A percentile compares a stretch with the other conserved stretches of the same genome.
phyloP scores from a whole-genome alignment of 352 stramenopile genomes.

The Phytophthora pseudosyringae region DNA sequence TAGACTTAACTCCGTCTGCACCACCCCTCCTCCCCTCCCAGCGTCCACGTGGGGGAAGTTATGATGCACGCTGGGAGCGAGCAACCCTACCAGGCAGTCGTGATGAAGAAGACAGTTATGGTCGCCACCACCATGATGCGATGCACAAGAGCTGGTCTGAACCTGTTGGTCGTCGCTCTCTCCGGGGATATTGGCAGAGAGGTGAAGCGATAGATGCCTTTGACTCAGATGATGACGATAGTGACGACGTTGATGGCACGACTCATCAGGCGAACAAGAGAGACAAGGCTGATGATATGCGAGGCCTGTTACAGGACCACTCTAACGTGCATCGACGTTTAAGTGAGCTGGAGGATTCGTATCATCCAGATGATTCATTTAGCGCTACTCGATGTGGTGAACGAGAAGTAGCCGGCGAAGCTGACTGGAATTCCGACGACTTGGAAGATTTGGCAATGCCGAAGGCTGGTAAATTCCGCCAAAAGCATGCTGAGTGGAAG shows the following conservation, averaged over 20 bases:
- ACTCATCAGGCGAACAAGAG: neutral
- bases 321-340: conserved; percentile 15
- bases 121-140: conserved; percentile 4
- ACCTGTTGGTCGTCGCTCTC: conserved; percentile 8
- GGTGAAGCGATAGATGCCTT: conserved; percentile 1
- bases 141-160: conserved; percentile 36
- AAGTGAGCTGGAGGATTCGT: neutral
- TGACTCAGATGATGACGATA: conserved; percentile 22
- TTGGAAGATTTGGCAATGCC: neutral
- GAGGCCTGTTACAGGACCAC: conserved; percentile 3
- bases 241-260: neutral
- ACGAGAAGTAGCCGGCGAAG: conserved; percentile 12
- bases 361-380: neutral
- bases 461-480: conserved; percentile 4
- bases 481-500: conserved; percentile 25
- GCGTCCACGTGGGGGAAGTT: conserved; percentile 17
- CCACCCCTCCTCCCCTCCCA: conserved; percentile 38
- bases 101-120: neutral
- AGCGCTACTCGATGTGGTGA: neutral
- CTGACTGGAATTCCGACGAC: neutral
- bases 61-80: conserved; percentile 16
- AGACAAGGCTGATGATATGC: neutral
- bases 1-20: conserved; percentile 56
- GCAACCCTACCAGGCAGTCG: neutral
- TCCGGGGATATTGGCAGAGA: conserved; percentile 3